Base-by-base conservation (phyloP, 2,329 filamentous ascomycete genomes). In the Apiospora hydei region DNA sequence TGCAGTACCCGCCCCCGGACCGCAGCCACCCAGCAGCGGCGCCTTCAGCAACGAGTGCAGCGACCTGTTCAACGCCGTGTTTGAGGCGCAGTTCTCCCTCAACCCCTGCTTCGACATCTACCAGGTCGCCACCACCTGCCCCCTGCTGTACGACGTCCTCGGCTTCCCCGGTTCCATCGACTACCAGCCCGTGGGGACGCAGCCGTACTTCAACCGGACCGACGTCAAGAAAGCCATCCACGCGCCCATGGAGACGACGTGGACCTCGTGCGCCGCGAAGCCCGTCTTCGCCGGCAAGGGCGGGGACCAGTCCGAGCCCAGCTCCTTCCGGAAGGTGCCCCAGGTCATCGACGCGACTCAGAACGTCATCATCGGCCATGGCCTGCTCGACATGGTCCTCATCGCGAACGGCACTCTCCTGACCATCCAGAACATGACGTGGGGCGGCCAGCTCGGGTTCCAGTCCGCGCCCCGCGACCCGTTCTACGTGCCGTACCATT, bases 401-500 rank as follows among this genome's bases (percentile, higher is more conserved):
- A 84, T 92, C 34, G 84, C 87, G 77, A 92, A 93, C 79, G 93
- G 93, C 21, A 92, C 92, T 0, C 84, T 96, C 1, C 84, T 94
- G 8, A 87, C 88, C 0, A 91, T 95, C 72, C 93, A 96, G 79
- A 95, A 95, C 83, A 94, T 95, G 90, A 95, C 92, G 0, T 96
- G 91, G 90, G 89, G 89, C 72, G 93, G 93, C 5, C 80, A 85
- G 61, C 88, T 92, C 69, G 94, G 93, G 0, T 95, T 96, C 84
- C 88, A 91, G 74, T 79, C 81, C 1, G 81, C 83, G 0, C 93
- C 93, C 0, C 79, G 79, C 1, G 86, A 90, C 69, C 89, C 90
- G 2, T 91, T 94, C 78, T 94, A 89, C 78, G 91, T 95, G 0
- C 93, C 93, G 0, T 91, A 89, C 78, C 89, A 91, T 75, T 83